Evolutionary conservation across 2,329 filamentous ascomycete species (phyloP).

Genomic region (Alternaria panax): DNA sequence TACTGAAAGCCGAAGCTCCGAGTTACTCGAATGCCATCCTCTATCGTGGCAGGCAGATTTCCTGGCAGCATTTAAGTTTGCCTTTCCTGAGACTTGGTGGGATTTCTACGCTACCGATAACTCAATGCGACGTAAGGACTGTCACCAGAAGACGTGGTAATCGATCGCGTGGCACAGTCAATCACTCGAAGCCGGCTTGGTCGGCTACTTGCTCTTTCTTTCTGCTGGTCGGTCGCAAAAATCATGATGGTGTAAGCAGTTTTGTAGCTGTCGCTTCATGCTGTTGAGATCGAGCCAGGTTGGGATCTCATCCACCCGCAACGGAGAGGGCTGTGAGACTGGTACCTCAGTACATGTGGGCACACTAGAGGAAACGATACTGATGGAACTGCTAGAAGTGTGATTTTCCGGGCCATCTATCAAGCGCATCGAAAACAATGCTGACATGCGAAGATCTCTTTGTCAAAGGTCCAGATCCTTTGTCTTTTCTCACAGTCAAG

Average conservation of each 20-base stretch:
- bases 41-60: not conserved
- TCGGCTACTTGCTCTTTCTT: not conserved
- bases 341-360: not conserved
- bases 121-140: not conserved
- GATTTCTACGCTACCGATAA: not conserved
- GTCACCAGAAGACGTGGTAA: not conserved
- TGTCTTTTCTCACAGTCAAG: not conserved
- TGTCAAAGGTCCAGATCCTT: not conserved
- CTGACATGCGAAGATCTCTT: not conserved
- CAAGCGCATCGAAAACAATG: not conserved
- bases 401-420: not conserved
- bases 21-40: not conserved
- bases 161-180: not conserved
- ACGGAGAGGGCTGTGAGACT: not conserved
- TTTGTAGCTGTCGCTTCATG: not conserved
- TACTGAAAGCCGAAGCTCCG: not conserved
- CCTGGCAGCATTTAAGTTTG: not conserved
- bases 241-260: not conserved
- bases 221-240: not conserved
- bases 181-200: not conserved
- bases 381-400: not conserved
- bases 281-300: not conserved
- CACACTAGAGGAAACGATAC: not conserved
- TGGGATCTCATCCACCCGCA: not conserved
- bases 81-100: accelerated